Evolutionary conservation across 768 basidiomycete genomes (phyloP), one percentile per base, ranked within the genome.

Genomic region (Mycena rosella): DNA sequence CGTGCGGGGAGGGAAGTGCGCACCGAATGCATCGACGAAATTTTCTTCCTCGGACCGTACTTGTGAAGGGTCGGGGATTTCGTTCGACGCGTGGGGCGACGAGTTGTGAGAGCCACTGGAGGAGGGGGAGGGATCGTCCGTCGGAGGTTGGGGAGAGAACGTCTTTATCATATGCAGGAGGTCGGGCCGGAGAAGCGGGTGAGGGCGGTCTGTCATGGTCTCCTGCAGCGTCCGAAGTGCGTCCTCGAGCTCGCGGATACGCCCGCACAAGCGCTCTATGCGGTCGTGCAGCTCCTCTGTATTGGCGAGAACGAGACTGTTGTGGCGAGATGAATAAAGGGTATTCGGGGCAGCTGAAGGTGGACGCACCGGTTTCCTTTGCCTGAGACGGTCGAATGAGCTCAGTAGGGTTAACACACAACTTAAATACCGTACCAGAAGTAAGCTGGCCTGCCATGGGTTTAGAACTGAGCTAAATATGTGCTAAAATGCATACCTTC

Each of bases 281-380:
- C 86, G 85, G 55, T 87, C 86, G 75, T 93, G 90, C 10, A 93
- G 82, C 63, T 93, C 90, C 69, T 89, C 88, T 0, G 90, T 92
- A 71, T 89, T 88, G 26, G 92, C 84, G 27, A 93, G 84, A 29
- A 91, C 79, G 62, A 90, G 80, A 27, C 88, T 87, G 55, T 1
- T 87, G 55, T 1, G 9, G 27, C 3, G 9, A 10, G 9, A 32
- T 74, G 22, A 59, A 38, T 24, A 32, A 48, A 38, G 20, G n/a
- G 36, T 30, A 2, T 6, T 5, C 6, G 13, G 11, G 4, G 18
- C 26, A 8, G 10, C n/a, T 17, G 22, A 22, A 10, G 10, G 48
- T 30, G 24, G 13, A 64, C 81, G 24, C 55, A 82, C 86, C 87
- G 84, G 61, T 88, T 88, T n/a, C 87, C 87, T 73, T 86, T 90